Evolutionary conservation across 768 basidiomycete genomes (phyloP).

Genomic region (Naganishia kalamii): DNA sequence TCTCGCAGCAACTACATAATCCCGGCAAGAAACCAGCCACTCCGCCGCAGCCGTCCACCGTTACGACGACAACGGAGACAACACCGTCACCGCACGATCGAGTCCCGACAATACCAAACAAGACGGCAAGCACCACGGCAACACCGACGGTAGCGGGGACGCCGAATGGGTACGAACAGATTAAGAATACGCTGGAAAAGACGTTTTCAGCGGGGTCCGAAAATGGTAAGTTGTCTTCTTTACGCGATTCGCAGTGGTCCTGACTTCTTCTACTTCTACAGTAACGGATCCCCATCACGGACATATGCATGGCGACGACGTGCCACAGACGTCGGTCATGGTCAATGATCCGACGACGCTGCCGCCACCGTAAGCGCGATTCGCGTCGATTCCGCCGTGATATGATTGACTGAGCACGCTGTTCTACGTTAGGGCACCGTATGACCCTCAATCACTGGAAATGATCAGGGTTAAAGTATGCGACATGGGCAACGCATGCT

Average conservation of each 20-base stretch:
- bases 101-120: slow-evolving; percentile 29
- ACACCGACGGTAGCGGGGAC: slow-evolving; percentile 25
- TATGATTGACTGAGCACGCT: too few relatives aligned
- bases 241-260: not conserved
- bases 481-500: slow-evolving; percentile 93
- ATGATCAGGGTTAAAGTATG: slow-evolving; percentile 95
- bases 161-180: not conserved
- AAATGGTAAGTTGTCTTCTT: not conserved
- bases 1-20: slow-evolving; percentile 59
- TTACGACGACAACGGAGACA: slow-evolving; percentile 32
- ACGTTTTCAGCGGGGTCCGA: not conserved
- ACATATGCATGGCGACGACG: not conserved
- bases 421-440: slow-evolving; percentile 26
- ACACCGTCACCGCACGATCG: slow-evolving; percentile 35
- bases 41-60: not conserved
- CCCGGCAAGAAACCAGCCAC: slow-evolving; percentile 27
- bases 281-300: slow-evolving; percentile 6
- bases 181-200: not conserved
- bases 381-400: too few relatives aligned
- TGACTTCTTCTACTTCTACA: not conserved
- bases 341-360: slow-evolving; percentile 47
- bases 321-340: slow-evolving; percentile 20
- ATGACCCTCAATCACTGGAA: slow-evolving; percentile 42
- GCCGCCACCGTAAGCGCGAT: slow-evolving; percentile 40
- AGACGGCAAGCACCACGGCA: slow-evolving; percentile 1